Evolutionary conservation across 2,329 filamentous ascomycete genomes (phyloP), one percentile per base, ranked within the genome.

Genomic region (Metarhizium album): DNA sequence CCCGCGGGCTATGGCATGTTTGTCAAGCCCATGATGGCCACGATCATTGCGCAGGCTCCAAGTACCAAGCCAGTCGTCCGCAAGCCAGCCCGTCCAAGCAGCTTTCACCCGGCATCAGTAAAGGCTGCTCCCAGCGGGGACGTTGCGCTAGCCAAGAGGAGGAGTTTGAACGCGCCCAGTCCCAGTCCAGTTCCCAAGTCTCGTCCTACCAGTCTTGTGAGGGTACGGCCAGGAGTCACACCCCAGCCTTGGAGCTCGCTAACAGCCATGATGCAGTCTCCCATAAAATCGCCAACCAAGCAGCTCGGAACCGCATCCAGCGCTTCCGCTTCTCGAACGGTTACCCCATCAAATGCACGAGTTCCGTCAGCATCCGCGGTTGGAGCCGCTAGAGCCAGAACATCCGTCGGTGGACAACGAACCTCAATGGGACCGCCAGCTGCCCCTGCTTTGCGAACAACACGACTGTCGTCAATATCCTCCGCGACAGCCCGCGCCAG

Each of bases 1-100:
- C 77, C 64, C 68, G 84, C 78, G 80, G 88, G 74, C 40, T 74
- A 74, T 56, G 83, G 83, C 63, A 93, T 98, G 81, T 97, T 98
- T 62, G 79, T 96, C 50, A 80, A 87, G 55, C 83, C 88, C 29
- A 71, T 78, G 49, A 84, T 84, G 52, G 74, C 93, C 47, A 77
- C 75, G 13, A 72, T 83, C 55, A 67, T 84, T 49, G 73, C 74
- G 46, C 70, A 80, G 45, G 63, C 75, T 9, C 65, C 72, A 11
- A 55, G 64, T 4, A 57, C 66, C 22, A 71, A 66, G 53, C 65
- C 69, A 8, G 49, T 63, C 9, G 72, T 64, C 62, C 67, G 67
- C 50, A 68, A 67, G 51, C 60, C 67, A 4, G 64, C 70, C 45
- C 68, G 77, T 35, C 76, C 79, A 8, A 75, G 67, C 59, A 81